Percentiles rank a stretch among this genome's conserved stretches.
phyloP scores from a whole-genome alignment of 108 stramenopile species.

The Schizochytrium sp. region DNA sequence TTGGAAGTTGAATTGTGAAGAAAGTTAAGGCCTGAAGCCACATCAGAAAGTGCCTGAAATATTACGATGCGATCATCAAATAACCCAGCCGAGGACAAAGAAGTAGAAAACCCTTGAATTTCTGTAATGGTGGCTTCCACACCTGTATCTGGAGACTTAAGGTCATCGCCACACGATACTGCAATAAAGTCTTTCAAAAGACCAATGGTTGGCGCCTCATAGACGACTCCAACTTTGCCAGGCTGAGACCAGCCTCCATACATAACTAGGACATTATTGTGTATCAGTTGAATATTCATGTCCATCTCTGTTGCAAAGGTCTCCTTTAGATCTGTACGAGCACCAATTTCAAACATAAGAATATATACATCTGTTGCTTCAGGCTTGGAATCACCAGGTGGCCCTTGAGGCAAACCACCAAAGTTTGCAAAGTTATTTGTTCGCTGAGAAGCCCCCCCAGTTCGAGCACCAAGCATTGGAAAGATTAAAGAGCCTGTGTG shows the following conservation, averaged over 20 bases:
- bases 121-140: too few species aligned
- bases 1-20: background rate
- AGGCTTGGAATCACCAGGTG: too few species aligned
- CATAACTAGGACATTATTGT: background rate
- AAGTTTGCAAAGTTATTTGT: too few species aligned
- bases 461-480: background rate
- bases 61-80: background rate
- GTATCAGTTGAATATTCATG: background rate
- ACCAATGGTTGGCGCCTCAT: background rate
- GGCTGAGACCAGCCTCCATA: slow-evolving; percentile 3
- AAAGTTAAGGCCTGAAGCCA: background rate
- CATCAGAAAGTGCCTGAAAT: background rate
- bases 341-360: background rate
- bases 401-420: too few species aligned
- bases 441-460: background rate
- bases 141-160: too few species aligned
- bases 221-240: background rate
- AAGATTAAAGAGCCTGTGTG: background rate
- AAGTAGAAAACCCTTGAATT: too few species aligned
- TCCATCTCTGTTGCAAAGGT: slow-evolving; percentile 36
- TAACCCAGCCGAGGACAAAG: too few species aligned
- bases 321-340: slow-evolving; percentile 18
- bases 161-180: background rate
- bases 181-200: background rate
- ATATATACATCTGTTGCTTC: background rate